Conservation (phyloP, 169 alveolate species). For the Plasmodium fragile region DNA sequence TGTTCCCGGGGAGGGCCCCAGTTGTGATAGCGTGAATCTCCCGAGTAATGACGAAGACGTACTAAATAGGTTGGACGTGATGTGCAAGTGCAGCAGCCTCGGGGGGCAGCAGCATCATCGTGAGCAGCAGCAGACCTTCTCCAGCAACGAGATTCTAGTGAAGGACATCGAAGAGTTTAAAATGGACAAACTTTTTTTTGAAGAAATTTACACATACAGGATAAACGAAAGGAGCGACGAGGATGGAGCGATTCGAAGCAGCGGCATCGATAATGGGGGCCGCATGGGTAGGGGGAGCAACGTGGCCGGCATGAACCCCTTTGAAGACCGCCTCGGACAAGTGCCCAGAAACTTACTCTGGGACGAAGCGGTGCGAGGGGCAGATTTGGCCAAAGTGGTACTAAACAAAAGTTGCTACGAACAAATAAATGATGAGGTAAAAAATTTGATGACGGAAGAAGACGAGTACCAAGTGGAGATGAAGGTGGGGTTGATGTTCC, state of each 20-base stretch:
- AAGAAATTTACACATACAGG: slow-evolving; percentile 46
- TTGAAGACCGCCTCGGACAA: not conserved
- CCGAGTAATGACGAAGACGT: slow-evolving; percentile 13
- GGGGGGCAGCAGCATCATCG: not conserved
- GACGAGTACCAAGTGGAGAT: slow-evolving; percentile 31
- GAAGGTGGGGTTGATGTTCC: slow-evolving; percentile 44
- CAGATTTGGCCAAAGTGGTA: slow-evolving; percentile 47
- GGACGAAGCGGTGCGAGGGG: not conserved
- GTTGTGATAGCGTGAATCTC: not conserved
- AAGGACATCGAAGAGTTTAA: slow-evolving; percentile 52
- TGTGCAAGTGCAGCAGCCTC: not conserved
- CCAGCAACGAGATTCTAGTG: slow-evolving; percentile 12
- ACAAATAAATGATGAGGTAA: slow-evolving; percentile 40
- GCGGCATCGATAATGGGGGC: not conserved
- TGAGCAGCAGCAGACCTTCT: not conserved
- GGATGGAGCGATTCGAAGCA: not conserved
- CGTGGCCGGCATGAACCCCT: not conserved
- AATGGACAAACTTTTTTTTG: slow-evolving; percentile 47
- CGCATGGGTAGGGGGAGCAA: not conserved
- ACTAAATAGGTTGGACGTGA: slow-evolving; percentile 5
- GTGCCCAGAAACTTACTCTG: not conserved
- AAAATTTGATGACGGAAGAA: slow-evolving; percentile 25
- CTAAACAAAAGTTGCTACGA: slow-evolving; percentile 34
- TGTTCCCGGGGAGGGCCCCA: not conserved
- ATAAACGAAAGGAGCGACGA: slow-evolving; percentile 22